Evolutionary conservation across 73 alveolate genomes (phyloP), one percentile per base, ranked within the genome.

Genomic region (Uronychia setigera): DNA sequence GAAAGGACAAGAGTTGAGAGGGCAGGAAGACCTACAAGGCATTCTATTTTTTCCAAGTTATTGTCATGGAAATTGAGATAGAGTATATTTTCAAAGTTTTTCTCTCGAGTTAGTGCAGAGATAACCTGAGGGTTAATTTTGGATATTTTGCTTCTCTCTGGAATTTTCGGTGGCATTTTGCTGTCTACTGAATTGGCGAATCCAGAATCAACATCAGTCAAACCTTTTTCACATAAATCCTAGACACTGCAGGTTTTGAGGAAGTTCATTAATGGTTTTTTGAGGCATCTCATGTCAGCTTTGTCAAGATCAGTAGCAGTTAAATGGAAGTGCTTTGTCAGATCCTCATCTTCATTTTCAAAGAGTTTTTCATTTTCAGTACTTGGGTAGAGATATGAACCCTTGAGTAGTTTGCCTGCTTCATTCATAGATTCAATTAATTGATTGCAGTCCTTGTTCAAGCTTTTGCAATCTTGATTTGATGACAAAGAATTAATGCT

Each of bases 11-110:
- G 92, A 31, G 97, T 94, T 31, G 88, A 88, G 76, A 98, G 88
- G 88, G 90, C 92, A 30, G 92, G 94, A 46, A 95, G 91, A 31
- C 78, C 84, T 35, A 89, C 96, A 75, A 98, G 87, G 5, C 97
- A 95, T 79, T 91, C 95, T 32, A 97, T 96, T 81, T 93, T 93
- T 85, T 87, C 85, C 25, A 98, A 87, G 83, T 91, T 94, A 82
- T 97, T 96, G 86, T 92, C 92, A 83, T 93, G 95, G 67, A 98
- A 91, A 60, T 96, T 98, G 80, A 98, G 91, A 81, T 96, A 92
- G 19, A 60, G 79, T 82, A 96, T 91, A 78, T 83, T 79, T 28
- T 97, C 86, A 59, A 92, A 80, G 77, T 89, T 74, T 1, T 83
- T 29, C 74, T 83, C 89, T 32, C 92, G 0, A 31, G 85, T 28